Conservation (phyloP, 768 basidiomycete species). For the Leccinum longicurvipes region DNA sequence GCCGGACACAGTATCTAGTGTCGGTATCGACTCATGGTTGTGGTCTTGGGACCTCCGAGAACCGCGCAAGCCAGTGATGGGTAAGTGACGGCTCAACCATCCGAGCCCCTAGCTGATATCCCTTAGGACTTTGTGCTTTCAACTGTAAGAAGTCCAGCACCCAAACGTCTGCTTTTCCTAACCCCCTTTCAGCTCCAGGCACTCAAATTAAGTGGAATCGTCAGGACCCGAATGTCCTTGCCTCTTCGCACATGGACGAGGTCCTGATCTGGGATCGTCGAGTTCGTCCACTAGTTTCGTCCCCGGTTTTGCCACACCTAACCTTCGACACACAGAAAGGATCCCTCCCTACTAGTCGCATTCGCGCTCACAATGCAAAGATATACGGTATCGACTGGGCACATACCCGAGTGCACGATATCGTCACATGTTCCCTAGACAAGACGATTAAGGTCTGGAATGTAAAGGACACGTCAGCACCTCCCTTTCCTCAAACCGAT, state of each 20-base stretch:
- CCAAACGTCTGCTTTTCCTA: not conserved
- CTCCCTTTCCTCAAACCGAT: conserved; percentile 12
- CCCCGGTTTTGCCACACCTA: not conserved
- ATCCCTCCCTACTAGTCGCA: conserved; percentile 70
- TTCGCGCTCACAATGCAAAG: conserved; percentile 83
- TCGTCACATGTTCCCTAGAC: conserved; percentile 94
- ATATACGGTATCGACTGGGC: conserved; percentile 99
- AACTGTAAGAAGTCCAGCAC: conserved; percentile 37
- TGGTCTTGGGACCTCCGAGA: conserved; percentile 91
- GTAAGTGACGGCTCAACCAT: conserved; percentile 24
- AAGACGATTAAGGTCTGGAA: conserved; percentile 89
- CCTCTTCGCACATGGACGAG: conserved; percentile 83
- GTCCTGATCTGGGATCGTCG: conserved; percentile 94
- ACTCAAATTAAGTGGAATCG: conserved; percentile 99
- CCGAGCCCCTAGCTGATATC: not conserved
- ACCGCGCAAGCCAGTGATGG: conserved; percentile 68
- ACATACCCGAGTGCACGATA: conserved; percentile 63
- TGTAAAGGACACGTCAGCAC: conserved; percentile 22
- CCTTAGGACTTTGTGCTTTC: conserved; percentile 54
- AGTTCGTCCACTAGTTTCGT: conserved; percentile 41
- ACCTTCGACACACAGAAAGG: conserved; percentile 61
- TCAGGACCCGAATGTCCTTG: conserved; percentile 79
- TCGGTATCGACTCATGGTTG: conserved; percentile 90
- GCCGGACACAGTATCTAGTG: conserved; percentile 83
- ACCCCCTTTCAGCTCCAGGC: conserved; percentile 57